phyloP scores from a whole-genome alignment of 345 rosid species.

The Trapa bicornis region DNA sequence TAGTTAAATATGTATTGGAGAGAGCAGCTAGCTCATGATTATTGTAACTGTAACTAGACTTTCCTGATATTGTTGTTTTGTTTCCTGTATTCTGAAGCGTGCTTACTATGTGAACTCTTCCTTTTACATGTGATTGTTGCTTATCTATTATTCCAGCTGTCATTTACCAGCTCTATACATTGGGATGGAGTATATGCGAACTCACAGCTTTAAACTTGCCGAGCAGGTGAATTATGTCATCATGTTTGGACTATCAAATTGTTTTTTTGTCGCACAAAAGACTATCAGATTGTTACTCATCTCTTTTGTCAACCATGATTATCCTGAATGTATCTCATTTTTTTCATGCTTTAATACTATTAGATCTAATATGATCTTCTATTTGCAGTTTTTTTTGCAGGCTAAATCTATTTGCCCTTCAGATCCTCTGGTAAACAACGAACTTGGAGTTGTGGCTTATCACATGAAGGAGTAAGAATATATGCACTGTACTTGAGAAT shows the following conservation, averaged over 20 bases:
- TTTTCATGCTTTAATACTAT: neutral
- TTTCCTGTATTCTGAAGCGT: conserved; percentile 18
- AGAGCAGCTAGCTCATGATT: neutral
- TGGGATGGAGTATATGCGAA: conserved; percentile 99
- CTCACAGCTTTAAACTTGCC: conserved; percentile 94
- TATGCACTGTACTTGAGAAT: conserved; percentile 2
- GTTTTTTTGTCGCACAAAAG: too few relatives aligned
- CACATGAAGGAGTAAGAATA: conserved; percentile 81
- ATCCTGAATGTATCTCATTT: neutral
- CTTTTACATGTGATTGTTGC: conserved; percentile 64
- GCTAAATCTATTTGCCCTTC: conserved; percentile 81
- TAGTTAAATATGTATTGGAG: neutral
- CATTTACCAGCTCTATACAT: conserved; percentile 91
- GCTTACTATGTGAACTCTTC: conserved; percentile 33
- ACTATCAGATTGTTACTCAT: neutral
- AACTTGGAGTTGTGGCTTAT: conserved; percentile 95
- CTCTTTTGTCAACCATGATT: neutral
- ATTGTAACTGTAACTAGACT: neutral
- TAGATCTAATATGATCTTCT: neutral
- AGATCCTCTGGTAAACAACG: conserved; percentile 92
- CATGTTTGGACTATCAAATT: neutral
- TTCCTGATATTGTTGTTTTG: neutral
- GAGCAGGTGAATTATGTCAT: conserved; percentile 51
- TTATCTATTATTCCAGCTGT: conserved; percentile 85
- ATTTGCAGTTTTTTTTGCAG: conserved; percentile 74